Evolutionary conservation across 2,329 filamentous ascomycete species (phyloP).

Genomic region (Colletotrichum sp.): DNA sequence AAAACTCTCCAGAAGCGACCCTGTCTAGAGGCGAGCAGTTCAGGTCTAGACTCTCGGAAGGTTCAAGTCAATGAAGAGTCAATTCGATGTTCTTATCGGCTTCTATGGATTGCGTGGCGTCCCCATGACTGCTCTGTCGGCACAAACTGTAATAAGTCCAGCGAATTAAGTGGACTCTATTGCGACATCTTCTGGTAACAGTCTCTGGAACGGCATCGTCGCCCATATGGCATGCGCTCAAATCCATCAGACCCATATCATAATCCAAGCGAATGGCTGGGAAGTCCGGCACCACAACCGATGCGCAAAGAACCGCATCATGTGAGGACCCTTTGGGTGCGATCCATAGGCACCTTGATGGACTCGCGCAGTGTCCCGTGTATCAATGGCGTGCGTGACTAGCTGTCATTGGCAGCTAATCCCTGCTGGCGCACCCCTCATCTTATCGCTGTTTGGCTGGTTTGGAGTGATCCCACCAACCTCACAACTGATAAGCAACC

Average conservation of each 20-base stretch:
- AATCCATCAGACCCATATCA: background rate
- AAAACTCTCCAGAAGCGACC: too few relatives aligned
- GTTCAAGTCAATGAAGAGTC: background rate
- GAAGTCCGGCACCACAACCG: background rate
- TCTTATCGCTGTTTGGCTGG: conserved; percentile 12
- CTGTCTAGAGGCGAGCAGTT: too few relatives aligned
- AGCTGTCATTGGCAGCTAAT: background rate
- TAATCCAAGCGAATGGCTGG: background rate
- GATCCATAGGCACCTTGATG: conserved; percentile 7
- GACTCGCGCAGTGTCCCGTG: background rate
- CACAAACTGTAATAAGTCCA: background rate
- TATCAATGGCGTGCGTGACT: background rate
- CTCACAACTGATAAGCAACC: conserved; percentile 16
- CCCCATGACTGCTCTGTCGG: background rate
- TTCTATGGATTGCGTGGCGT: background rate
- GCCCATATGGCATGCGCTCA: background rate
- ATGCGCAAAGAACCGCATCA: background rate
- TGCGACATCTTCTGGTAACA: background rate
- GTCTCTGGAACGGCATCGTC: accelerated
- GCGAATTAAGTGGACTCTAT: background rate
- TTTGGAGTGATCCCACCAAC: background rate
- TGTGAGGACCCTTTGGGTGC: background rate
- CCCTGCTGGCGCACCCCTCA: background rate
- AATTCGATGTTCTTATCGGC: background rate
- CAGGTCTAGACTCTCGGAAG: background rate